Evolutionary conservation across 331 rosid species (phyloP).

Genomic region (Rosa hybrid): DNA sequence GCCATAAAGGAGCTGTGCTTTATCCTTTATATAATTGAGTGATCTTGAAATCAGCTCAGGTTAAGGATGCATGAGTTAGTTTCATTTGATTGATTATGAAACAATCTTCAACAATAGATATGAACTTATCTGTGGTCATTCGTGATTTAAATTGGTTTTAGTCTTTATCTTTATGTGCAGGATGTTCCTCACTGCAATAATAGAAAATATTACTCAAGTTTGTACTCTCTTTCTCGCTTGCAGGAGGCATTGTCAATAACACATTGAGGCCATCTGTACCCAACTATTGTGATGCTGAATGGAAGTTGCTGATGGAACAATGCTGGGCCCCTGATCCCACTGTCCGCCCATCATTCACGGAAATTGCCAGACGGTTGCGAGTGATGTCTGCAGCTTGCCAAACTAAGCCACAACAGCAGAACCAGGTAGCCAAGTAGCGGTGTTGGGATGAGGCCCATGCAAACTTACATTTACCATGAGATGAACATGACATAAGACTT

Average conservation of each 20-base stretch:
- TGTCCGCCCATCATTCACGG: constrained; percentile 47
- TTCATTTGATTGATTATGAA: not conserved
- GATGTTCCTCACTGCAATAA: not conserved
- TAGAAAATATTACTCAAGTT: constrained; percentile 6
- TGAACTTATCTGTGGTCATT: not conserved
- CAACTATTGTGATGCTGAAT: constrained; percentile 40
- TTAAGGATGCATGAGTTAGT: not conserved
- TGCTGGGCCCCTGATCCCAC: constrained; percentile 60
- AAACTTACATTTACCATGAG: constrained; percentile 15
- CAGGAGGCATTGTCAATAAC: constrained; percentile 61
- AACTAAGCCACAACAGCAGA: constrained; percentile 35
- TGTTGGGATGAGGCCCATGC: not conserved
- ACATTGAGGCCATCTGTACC: constrained; percentile 52
- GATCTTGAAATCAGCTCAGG: not conserved
- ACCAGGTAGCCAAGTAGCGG: constrained; percentile 38
- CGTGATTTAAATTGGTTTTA: not conserved
- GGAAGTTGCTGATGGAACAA: constrained; percentile 52
- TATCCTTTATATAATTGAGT: not conserved
- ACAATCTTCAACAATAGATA: not conserved
- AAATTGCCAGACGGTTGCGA: constrained; percentile 42
- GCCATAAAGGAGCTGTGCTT: not conserved
- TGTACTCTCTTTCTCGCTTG: not conserved
- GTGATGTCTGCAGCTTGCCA: constrained; percentile 50
- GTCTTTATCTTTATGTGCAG: not conserved
- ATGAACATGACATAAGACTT: not conserved